These are phyloP conservation scores for Colletotrichum shisoi DNA, from an alignment of 2,329 filamentous ascomycete genomes.

Conservation along the genomic window DNA sequence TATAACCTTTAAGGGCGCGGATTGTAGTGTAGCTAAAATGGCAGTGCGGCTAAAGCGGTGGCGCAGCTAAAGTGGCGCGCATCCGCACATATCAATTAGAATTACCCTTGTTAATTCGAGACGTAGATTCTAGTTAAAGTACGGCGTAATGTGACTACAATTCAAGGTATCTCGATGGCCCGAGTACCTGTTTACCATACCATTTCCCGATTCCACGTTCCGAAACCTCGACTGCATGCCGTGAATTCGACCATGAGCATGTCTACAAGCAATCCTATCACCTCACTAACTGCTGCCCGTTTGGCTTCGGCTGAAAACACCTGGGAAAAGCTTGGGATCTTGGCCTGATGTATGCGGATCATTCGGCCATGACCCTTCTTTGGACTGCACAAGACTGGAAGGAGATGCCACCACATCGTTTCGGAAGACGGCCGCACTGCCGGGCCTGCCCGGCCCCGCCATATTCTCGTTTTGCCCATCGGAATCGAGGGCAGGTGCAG, in stretches of 20 bases:
- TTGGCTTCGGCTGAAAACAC: constrained; percentile 65
- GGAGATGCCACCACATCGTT: constrained; percentile 35
- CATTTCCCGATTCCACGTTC: background rate
- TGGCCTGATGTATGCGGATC: constrained; percentile 61
- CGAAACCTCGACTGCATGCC: background rate
- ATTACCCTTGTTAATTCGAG: too few relatives aligned
- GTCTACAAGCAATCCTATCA: background rate
- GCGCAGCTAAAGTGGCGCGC: too few relatives aligned
- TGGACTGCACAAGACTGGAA: constrained; percentile 21
- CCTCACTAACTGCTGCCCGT: constrained; percentile 2
- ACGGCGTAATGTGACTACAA: background rate
- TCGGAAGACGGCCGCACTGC: background rate
- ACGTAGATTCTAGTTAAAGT: background rate
- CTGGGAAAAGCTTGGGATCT: constrained; percentile 76
- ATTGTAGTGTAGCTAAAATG: too few relatives aligned
- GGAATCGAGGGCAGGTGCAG: background rate
- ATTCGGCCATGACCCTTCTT: constrained; percentile 51
- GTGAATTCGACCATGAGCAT: background rate
- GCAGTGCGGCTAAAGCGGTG: too few relatives aligned
- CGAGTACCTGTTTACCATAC: background rate
- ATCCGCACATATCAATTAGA: too few relatives aligned
- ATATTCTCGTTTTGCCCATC: background rate
- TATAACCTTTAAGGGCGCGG: too few relatives aligned
- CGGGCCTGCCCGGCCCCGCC: background rate
- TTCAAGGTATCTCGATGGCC: background rate